Conservation (phyloP, 2,329 filamentous ascomycete genomes). For the Sporothrix pallida region DNA sequence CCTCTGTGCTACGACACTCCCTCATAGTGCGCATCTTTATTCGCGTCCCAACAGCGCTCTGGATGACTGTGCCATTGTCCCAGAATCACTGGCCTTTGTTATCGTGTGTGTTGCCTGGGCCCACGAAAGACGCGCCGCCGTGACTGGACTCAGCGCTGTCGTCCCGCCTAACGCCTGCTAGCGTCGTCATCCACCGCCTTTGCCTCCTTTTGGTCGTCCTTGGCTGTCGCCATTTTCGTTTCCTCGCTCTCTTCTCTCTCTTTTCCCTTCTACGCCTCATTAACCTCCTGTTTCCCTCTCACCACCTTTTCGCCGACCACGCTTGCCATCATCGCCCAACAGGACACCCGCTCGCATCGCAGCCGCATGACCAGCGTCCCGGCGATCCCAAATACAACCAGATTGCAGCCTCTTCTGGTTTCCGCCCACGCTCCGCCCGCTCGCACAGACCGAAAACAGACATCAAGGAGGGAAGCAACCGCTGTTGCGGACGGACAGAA, state of each 20-base stretch:
- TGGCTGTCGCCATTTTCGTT: conserved; percentile 23
- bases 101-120: conserved; percentile 25
- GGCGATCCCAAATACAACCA: conserved; percentile 21
- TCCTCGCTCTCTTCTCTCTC: conserved; percentile 22
- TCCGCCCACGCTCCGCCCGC: conserved; percentile 15
- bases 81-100: conserved; percentile 8
- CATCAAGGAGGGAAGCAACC: background rate
- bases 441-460: conserved; percentile 25
- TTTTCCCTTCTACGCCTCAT: background rate
- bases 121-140: conserved; percentile 25
- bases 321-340: background rate
- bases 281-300: background rate
- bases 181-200: conserved; percentile 35
- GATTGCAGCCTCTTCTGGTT: background rate
- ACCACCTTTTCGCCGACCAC: background rate
- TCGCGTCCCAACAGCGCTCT: background rate
- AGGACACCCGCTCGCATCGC: background rate
- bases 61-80: conserved; percentile 22
- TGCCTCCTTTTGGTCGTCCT: conserved; percentile 29
- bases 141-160: conserved; percentile 25
- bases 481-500: background rate
- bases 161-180: conserved; percentile 27
- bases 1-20: background rate
- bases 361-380: conserved; percentile 5
- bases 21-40: background rate